Evolutionary conservation across 768 basidiomycete genomes (phyloP), one percentile per base, ranked within the genome.

Genomic region (Termitomyces sp.): DNA sequence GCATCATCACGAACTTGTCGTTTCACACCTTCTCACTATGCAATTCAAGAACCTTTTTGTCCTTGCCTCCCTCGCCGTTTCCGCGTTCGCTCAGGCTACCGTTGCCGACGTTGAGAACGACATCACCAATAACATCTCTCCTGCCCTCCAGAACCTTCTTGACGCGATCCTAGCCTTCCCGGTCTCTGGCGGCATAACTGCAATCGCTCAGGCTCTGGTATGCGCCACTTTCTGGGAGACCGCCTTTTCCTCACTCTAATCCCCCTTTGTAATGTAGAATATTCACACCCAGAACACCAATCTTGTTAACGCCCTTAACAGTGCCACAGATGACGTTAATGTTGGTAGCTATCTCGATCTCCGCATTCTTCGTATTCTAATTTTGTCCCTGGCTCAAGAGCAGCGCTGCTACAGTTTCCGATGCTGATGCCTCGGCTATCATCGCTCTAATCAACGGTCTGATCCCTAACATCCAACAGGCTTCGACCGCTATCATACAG

Each of bases 101-200:
- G 58, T 66, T 22, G 65, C 66, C 1, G 48, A 67, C 25, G 64
- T 76, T 23, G 47, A 68, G 52, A 36, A 57, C 12, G 74, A 74
- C 59, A 63, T 73, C 40, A 50, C 40, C 3, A 57, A 18, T 16
- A 54, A 18, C 10, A 68, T 75, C 45, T 48, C 64, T 3, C 54
- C 64, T 13, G 62, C 64, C 40, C 58, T 70, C 5, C 68, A 63
- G 10, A 57, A 59, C 23, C 65, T 75, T 13, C 64, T 73, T 50
- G 61, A 50, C 22, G 56, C 63, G 3, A 69, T 76, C 51, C 60
- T 63, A 16, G 64, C 63, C 7, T 71, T 68, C 66, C 66, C 72
- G 4, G 57, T 56, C n/a, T 64, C 64, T 1, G 66, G 68, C 36
- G 52, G 48, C 20, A 59, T n/a, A n/a, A n/a, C n/a, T n/a, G n/a